Evolutionary conservation across 371 early-diverging fungal genomes (phyloP), one percentile per base, ranked within the genome.

Genomic region (Circinella minor): DNA sequence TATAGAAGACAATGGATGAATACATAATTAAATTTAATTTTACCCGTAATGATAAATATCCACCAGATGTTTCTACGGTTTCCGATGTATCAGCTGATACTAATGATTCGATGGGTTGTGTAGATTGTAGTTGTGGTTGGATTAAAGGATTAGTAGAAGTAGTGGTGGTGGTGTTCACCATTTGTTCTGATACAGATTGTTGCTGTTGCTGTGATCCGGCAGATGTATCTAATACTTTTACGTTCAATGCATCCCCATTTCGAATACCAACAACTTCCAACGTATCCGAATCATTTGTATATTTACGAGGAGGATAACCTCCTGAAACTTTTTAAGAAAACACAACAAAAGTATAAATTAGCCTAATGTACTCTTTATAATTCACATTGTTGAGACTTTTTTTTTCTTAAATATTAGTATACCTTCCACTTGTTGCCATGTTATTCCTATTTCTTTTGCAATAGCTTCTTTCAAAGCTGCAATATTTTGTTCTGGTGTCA

Each of bases 261-360:
- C 74, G 55, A 9, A 84, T 48, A 14, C 77, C 77, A 36, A 68
- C 69, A 4, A 37, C 60, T 48, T 65, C 13, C 9, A 82, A 43
- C 1, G 68, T 68, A 15, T 65, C 27, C 2, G 61, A 39, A 43
- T 74, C 71, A 36, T 78, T 69, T 0, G 62, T 65, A 18, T 79
- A 71, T 13, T 71, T 64, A 38, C 77, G 76, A 10, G 82, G 82
- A 11, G 85, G 85, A 51, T 79, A 84, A 7, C 82, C 85, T 57
- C 79, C 82, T 9, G 79, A 70, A 36, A 84, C 85, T 84, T 43
- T 43, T 43, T 43, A 43, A 43, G 43, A 9, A 9, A 9, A 1
- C 43, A 43, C 11, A 11, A 43, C 6, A 43, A 43, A 43, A 43
- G 3, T 43, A 43, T 43, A 43, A 27, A 27, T 27, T 0, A 27